Evolutionary conservation across 2,329 filamentous ascomycete genomes (phyloP).

Genomic region (Sporothrix euskadiensis): DNA sequence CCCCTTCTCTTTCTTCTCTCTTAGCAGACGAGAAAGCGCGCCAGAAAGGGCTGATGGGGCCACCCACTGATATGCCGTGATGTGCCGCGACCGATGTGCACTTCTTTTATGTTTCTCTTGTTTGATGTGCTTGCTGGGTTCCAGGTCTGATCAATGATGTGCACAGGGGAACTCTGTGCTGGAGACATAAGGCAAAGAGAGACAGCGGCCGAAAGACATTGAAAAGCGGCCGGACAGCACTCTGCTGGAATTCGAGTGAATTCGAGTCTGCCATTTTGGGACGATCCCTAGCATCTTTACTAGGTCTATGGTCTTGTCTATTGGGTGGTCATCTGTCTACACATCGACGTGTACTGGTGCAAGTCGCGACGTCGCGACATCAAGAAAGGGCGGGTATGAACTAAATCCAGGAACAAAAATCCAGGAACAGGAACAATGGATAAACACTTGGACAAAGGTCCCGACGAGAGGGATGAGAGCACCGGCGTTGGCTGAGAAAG

Average conservation of each 20-base stretch:
- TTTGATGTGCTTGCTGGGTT: conserved; percentile 1
- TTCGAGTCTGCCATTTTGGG: not conserved
- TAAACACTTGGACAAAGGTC: not conserved
- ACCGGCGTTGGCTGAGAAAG: not conserved
- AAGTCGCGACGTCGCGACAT: conserved; percentile 7
- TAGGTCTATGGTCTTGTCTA: not conserved
- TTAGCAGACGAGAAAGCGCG: not conserved
- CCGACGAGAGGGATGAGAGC: conserved; percentile 13
- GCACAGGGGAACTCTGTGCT: not conserved
- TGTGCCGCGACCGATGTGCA: conserved; percentile 4
- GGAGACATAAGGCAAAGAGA: not conserved
- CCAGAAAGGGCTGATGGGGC: not conserved
- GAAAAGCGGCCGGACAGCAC: not conserved
- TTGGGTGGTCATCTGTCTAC: not conserved
- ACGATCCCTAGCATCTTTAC: not conserved
- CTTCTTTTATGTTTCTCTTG: not conserved
- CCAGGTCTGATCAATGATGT: not conserved
- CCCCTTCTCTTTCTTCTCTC: not conserved
- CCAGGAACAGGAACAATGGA: not conserved
- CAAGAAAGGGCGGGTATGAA: conserved; percentile 3
- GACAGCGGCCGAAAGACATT: not conserved
- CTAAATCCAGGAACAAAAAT: not conserved
- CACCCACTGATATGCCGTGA: not conserved
- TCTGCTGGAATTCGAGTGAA: conserved; percentile 14
- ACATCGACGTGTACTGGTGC: conserved; percentile 3